A percentile compares a stretch with the other conserved stretches of the same genome.
These are phyloP conservation scores for Cytospora schulzeri DNA, from an alignment of 2,329 filamentous ascomycete species.

Conservation along the genomic window DNA sequence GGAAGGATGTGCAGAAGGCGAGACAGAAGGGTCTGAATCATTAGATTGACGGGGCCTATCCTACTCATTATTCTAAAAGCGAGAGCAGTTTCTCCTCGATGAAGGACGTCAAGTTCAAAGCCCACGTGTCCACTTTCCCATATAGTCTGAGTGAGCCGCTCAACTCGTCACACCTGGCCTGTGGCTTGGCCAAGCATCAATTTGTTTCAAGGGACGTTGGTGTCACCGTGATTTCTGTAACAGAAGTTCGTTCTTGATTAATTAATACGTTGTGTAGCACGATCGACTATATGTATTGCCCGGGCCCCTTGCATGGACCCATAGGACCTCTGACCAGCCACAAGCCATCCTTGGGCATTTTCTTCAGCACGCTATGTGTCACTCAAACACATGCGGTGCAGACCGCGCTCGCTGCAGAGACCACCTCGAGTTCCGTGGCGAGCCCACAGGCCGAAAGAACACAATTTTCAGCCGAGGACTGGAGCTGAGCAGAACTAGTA, in stretches of 20 bases:
- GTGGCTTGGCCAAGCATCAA: no score
- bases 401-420: neutral
- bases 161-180: no score
- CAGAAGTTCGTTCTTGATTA: neutral
- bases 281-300: neutral
- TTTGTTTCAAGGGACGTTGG: no score
- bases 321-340: neutral
- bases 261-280: neutral
- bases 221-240: no score
- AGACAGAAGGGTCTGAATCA: constrained; percentile 16
- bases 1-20: constrained; percentile 18
- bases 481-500: neutral
- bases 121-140: no score
- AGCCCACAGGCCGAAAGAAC: neutral
- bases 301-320: neutral
- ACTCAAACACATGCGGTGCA: neutral
- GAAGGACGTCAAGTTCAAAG: no score
- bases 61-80: neutral
- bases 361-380: neutral
- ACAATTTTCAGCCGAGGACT: neutral
- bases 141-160: no score
- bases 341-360: neutral
- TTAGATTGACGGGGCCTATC: neutral
- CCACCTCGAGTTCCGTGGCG: neutral
- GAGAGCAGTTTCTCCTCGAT: no score